Percentiles rank a stretch among this genome's conserved stretches.
These are phyloP conservation scores for Penicillium sp. DNA, from an alignment of 2,329 filamentous ascomycete species.

Conservation along the genomic window DNA sequence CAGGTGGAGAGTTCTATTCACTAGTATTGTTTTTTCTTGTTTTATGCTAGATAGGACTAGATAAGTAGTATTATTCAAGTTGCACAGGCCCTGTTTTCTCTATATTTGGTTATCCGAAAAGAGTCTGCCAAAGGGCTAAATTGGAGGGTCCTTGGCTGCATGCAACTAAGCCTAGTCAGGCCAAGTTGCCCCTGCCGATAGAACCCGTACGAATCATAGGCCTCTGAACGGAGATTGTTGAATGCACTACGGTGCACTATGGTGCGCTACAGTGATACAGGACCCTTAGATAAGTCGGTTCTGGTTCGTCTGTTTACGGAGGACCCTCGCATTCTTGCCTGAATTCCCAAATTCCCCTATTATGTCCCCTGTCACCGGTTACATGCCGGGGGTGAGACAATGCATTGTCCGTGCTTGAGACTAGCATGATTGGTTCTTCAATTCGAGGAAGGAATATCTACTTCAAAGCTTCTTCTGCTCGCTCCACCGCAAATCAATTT, in stretches of 20 bases:
- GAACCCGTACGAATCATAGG: neutral
- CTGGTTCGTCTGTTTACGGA: neutral
- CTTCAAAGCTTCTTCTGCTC: neutral
- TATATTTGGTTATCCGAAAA: neutral
- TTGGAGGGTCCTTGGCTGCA: slow-evolving; percentile 5
- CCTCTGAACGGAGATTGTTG: neutral
- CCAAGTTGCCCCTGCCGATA: slow-evolving; percentile 2
- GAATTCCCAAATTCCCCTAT: slow-evolving; percentile 11
- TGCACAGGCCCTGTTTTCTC: neutral
- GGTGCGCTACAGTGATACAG: neutral
- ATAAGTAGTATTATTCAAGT: neutral
- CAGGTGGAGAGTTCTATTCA: slow-evolving; percentile 1
- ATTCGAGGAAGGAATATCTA: neutral
- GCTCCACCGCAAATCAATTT: neutral
- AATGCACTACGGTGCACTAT: neutral
- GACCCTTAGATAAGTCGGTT: neutral
- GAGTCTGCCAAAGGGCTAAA: slow-evolving; percentile 1
- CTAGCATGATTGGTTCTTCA: neutral
- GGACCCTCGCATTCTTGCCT: slow-evolving; percentile 11
- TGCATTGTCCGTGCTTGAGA: neutral
- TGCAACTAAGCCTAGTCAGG: slow-evolving; percentile 7
- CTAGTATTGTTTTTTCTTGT: neutral
- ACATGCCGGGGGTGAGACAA: slow-evolving; percentile 5
- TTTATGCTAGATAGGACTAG: neutral
- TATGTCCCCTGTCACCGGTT: neutral